A percentile compares a stretch with the other conserved stretches of the same genome.
phyloP scores from a whole-genome alignment of 2,329 filamentous ascomycete genomes.

The Diaporthe sp. region DNA sequence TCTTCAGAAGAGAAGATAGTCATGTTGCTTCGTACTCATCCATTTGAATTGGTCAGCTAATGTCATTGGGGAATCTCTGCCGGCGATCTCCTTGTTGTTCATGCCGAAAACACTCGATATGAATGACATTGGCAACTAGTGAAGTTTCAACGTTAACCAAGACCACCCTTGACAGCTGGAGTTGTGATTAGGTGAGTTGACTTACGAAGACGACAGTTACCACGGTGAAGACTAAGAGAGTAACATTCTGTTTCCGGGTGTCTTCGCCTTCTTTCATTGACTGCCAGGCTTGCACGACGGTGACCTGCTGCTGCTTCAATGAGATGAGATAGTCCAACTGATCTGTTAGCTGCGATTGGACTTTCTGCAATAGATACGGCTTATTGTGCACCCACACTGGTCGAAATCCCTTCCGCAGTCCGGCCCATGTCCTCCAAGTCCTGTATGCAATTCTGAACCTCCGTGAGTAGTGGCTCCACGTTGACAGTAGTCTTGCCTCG shows the following conservation, averaged over 20 bases:
- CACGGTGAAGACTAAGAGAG: conserved; percentile 61
- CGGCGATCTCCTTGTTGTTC: conserved; percentile 49
- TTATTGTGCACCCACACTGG: conserved; percentile 46
- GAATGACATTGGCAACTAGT: conserved; percentile 54
- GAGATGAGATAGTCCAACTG: conserved; percentile 55
- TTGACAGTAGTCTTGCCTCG: conserved; percentile 40
- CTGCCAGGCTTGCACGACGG: conserved; percentile 59
- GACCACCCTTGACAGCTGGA: too few species aligned
- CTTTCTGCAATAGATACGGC: neutral
- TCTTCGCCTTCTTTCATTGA: conserved; percentile 56
- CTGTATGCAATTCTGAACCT: conserved; percentile 48
- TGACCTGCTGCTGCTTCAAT: conserved; percentile 61
- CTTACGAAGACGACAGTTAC: conserved; percentile 62
- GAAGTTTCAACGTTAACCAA: neutral
- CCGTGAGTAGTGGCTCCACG: conserved; percentile 25
- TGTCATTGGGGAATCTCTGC: conserved; percentile 36
- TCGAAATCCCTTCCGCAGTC: conserved; percentile 51
- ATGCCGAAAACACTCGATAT: conserved; percentile 56
- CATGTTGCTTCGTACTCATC: conserved; percentile 31
- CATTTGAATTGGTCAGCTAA: conserved; percentile 39
- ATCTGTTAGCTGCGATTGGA: neutral
- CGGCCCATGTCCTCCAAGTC: conserved; percentile 51
- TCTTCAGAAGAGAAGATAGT: accelerated
- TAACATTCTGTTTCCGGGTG: conserved; percentile 56
- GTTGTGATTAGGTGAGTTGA: neutral